Evolutionary conservation across 495 filamentous ascomycete genomes (phyloP), one percentile per base, ranked within the genome.

Genomic region (Annulohypoxylon maeteangense): DNA sequence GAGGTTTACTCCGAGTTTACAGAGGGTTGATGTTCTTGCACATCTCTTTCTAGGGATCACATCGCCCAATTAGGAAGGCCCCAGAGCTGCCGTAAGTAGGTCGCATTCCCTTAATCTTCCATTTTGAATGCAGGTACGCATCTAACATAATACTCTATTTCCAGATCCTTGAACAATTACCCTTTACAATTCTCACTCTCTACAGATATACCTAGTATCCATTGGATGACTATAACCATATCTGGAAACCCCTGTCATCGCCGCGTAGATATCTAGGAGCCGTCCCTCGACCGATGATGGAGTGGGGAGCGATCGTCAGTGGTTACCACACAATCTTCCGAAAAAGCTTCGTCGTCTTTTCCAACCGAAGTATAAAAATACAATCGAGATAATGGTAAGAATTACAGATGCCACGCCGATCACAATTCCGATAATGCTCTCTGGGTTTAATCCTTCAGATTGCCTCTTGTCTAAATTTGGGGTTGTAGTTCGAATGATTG

Each of bases 11-110:
- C 40, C 20, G 47, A 29, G 22, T 51, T 27, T 4, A 54, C 12
- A 20, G 25, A 32, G 12, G 27, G 3, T 54, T 55, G 22, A 34
- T 55, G 7, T 18, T 8, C 1, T 29, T 8, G 29, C 51, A 54
- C 50, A n/a, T 32, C 25, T 54, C 50, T 34, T 16, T 29, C 10
- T 36, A 36, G 51, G 51, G 16, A 23, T 55, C 51, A 36, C 16
- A 4, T 36, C 29, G 29, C 51, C 51, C 29, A 29, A 55, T 55
- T 55, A 55, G 51, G 51, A 55, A 55, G 50, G 50, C 50, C 25
- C 10, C 11, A 31, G 11, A 54, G 7, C 50, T n/a, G 36, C 36
- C 36, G 12, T 12, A 40, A 12, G 36, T 40, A 40, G 36, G 36
- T 40, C 11, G 36, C 25, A 32, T 54, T 25, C 50, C 50, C 50